Evolutionary conservation across 2,329 filamentous ascomycete species (phyloP).

Genomic region (Fusarium avenaceum): DNA sequence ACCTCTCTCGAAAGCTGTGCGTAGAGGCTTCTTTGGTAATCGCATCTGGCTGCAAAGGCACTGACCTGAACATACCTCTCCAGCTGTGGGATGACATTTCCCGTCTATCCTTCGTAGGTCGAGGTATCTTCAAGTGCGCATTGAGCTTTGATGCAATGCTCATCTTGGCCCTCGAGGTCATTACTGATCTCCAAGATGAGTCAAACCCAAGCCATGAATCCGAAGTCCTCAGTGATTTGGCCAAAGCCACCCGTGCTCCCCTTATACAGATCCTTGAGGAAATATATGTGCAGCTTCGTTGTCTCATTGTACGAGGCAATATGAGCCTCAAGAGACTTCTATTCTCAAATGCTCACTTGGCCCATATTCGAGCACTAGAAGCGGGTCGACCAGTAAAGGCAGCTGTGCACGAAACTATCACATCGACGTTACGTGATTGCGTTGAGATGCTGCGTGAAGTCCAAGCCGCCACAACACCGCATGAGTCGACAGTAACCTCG

Average conservation of each 20-base stretch:
- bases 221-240: conserved; percentile 45
- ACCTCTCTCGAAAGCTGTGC: conserved; percentile 47
- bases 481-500: conserved; percentile 27
- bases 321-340: conserved; percentile 45
- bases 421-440: conserved; percentile 39
- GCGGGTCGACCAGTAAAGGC: conserved; percentile 37
- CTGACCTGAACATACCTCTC: conserved; percentile 29
- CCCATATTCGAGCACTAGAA: conserved; percentile 46
- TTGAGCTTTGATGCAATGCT: conserved; percentile 48
- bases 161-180: conserved; percentile 41
- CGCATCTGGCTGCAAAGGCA: conserved; percentile 34
- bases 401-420: conserved; percentile 43
- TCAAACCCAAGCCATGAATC: conserved; percentile 33
- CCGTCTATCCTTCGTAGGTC: conserved; percentile 45
- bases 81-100: conserved; percentile 43
- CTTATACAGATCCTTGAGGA: conserved; percentile 40
- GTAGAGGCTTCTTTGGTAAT: conserved; percentile 47
- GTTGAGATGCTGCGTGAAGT: conserved; percentile 36
- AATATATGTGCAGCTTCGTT: conserved; percentile 36
- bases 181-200: conserved; percentile 47
- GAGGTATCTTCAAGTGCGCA: conserved; percentile 47
- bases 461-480: conserved; percentile 34
- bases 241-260: conserved; percentile 39
- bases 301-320: conserved; percentile 41
- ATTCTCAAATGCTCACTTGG: conserved; percentile 43